Evolutionary conservation across 306 rosid species (phyloP).

Genomic region (Cotoneaster glaucophyllus): DNA sequence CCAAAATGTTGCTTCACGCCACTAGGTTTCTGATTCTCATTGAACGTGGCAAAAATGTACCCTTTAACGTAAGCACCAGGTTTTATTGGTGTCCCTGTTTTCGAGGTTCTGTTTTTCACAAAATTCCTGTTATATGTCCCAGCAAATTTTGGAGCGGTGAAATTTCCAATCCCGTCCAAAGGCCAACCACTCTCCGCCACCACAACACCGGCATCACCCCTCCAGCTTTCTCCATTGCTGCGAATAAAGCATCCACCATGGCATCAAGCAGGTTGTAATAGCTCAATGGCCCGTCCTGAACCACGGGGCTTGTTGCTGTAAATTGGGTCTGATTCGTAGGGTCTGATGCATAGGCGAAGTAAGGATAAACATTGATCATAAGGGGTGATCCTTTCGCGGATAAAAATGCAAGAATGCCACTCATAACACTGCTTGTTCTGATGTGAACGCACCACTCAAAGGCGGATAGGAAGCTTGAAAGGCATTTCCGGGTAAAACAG

Average conservation of each 20-base stretch:
- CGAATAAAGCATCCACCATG: conserved; percentile 26
- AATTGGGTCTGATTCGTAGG: conserved; percentile 9
- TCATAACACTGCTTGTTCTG: background rate
- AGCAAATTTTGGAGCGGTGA: conserved; percentile 11
- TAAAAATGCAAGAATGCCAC: conserved; percentile 13
- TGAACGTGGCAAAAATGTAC: conserved; percentile 28
- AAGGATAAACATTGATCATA: conserved; percentile 36
- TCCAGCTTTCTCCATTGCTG: conserved; percentile 17
- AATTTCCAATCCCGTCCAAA: conserved; percentile 18
- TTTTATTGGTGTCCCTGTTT: conserved; percentile 29
- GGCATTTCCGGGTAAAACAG: conserved; percentile 5
- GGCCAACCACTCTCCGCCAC: conserved; percentile 45
- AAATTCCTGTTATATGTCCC: conserved; percentile 23
- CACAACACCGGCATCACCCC: conserved; percentile 2
- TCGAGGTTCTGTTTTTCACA: background rate
- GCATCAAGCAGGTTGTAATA: conserved; percentile 30
- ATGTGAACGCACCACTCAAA: conserved; percentile 8
- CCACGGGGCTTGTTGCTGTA: background rate
- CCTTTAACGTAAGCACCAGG: conserved; percentile 22
- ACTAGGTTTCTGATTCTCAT: conserved; percentile 24
- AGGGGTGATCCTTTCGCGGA: conserved; percentile 10
- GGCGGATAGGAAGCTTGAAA: conserved; percentile 22
- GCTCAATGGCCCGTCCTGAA: background rate
- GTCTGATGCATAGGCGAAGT: conserved; percentile 27
- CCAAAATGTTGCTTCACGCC: conserved; percentile 30